Percentiles rank a stretch among this genome's conserved stretches.
phyloP scores from a whole-genome alignment of 306 rosid species.

The Elaeagnus macrophylla region DNA sequence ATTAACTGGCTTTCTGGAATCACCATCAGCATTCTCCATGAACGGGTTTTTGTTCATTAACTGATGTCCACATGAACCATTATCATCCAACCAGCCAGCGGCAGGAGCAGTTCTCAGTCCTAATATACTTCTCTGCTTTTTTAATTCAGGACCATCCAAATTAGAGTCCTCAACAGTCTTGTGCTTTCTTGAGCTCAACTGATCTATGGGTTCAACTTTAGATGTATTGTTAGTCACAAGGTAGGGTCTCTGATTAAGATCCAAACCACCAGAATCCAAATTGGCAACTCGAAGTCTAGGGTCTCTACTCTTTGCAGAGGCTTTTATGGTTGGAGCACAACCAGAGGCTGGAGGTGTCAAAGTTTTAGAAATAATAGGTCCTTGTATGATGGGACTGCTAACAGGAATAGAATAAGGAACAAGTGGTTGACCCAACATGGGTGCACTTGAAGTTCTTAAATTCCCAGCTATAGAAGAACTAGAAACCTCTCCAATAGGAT shows the following conservation, averaged over 20 bases:
- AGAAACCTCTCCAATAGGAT: conserved; percentile 61
- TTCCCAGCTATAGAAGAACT: conserved; percentile 36
- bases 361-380: conserved; percentile 25
- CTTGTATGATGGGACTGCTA: conserved; percentile 36
- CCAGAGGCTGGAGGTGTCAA: conserved; percentile 28
- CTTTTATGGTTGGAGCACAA: conserved; percentile 34
- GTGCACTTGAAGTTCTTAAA: conserved; percentile 24
- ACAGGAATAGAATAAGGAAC: conserved; percentile 25
- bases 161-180: conserved; percentile 50
- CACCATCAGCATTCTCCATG: conserved; percentile 32
- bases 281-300: conserved; percentile 79
- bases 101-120: conserved; percentile 28
- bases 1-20: conserved; percentile 28
- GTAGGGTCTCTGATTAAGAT: conserved; percentile 40
- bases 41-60: conserved; percentile 36
- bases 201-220: conserved; percentile 42
- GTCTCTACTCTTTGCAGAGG: conserved; percentile 74
- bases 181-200: conserved; percentile 52
- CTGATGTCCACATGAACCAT: conserved; percentile 32
- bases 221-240: conserved; percentile 30
- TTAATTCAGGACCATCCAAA: conserved; percentile 41
- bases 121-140: conserved; percentile 51
- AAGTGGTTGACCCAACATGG: conserved; percentile 30
- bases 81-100: conserved; percentile 80
- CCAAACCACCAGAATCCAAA: conserved; percentile 42